Conservation (phyloP, 768 basidiomycete species). For the Kwoniella sp. region DNA sequence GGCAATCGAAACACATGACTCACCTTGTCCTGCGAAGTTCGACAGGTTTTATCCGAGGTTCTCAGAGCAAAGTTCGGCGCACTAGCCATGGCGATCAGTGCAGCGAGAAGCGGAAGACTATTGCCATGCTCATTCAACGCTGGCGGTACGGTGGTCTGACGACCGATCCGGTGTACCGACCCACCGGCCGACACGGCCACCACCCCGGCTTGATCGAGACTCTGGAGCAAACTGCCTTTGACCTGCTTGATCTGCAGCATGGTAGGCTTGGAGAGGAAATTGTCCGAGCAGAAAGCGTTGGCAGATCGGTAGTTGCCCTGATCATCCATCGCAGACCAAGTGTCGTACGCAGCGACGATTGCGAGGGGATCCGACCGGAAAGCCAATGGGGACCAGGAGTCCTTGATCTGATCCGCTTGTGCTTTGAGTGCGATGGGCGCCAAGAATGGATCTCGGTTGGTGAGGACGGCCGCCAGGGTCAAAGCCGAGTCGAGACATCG, state of each 20-base stretch:
- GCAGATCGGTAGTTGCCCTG: conserved; percentile 63
- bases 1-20: conserved; percentile 12
- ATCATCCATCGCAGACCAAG: conserved; percentile 70
- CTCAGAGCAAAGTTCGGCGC: conserved; percentile 88
- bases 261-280: conserved; percentile 84
- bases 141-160: conserved; percentile 36
- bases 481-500: conserved; percentile 72
- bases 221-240: conserved; percentile 69
- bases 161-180: conserved; percentile 19
- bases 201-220: conserved; percentile 73
- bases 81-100: conserved; percentile 74
- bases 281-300: conserved; percentile 70
- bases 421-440: conserved; percentile 70
- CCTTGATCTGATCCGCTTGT: conserved; percentile 68
- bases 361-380: conserved; percentile 82
- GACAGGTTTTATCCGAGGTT: conserved; percentile 59
- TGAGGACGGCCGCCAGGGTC: conserved; percentile 84
- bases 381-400: conserved; percentile 64
- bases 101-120: conserved; percentile 66
- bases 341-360: conserved; percentile 71
- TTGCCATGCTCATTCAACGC: conserved; percentile 45
- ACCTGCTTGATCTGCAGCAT: conserved; percentile 74
- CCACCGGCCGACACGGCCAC: conserved; percentile 76
- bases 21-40: conserved; percentile 82
- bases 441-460: conserved; percentile 85